Base-by-base conservation (phyloP, 768 basidiomycete genomes). In the Scleroderma citrinum region DNA sequence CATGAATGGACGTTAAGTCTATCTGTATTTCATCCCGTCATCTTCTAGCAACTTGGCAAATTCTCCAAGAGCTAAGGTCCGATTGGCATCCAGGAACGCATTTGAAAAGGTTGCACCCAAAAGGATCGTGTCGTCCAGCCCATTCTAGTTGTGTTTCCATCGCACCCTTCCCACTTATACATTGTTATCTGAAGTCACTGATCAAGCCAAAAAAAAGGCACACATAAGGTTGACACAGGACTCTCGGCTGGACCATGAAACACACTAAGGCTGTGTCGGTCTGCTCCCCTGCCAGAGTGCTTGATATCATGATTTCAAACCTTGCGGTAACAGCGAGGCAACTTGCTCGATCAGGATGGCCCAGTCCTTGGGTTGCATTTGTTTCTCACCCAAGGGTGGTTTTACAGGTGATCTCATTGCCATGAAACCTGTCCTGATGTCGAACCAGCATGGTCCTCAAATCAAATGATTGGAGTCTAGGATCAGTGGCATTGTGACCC, bases 311-410 rank as follows among this genome's bases (percentile, higher is more conserved):
- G n/a, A 29, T 8, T 29, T 21, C 20, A 20, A 42, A 42, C 29
- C 31, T 14, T 26, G 17, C 41, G 20, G 32, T 43, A 14, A 41
- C 53, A 53, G 34, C 41, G 55, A 48, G 46, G 50, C 35, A 7
- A 16, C 34, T 5, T 29, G 21, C 14, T 48, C 42, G 6, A 47
- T 34, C 13, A 51, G 51, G 56, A 50, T 51, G 59, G 59, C 61
- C 51, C 56, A 29, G 38, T 20, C 12, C 13, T 23, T 32, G 21
- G 23, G 31, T n/a, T 32, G 31, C 31, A 32, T 13, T 32, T 13
- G 13, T 32, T 7, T 32, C 7, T 32, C 31, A 32, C n/a, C n/a
- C n/a, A 32, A 13, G 7, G 13, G 7, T 32, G 13, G 7, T 13
- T 32, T 13, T 13, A 32, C 7, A 13, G 31, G 13, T 13, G 7